Base-by-base conservation (phyloP, 1,284 basidiomycete genomes). In the Wallemia mellicola region DNA sequence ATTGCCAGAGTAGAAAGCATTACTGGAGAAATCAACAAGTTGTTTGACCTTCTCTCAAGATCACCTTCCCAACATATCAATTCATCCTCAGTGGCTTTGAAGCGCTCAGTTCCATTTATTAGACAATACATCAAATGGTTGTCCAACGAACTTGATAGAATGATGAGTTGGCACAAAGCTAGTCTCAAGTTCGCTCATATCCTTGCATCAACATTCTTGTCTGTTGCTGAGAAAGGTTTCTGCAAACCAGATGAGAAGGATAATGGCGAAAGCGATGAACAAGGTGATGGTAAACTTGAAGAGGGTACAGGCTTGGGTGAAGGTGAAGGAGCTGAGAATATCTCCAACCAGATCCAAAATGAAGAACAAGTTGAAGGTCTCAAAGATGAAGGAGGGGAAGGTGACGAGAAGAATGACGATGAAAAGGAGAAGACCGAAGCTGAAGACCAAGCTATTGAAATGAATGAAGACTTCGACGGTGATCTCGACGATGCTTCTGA, bases 321-420 rank as follows among this genome's bases (percentile, higher is more conserved):
- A 63, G 91, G 91, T 1, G 73, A 77, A 1, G 89, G 91, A 1
- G 73, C 74, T 22, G 79, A 95, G 69, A 83, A 94, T 66, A 82
- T 89, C 60, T 88, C 84, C 72, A 82, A 86, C 64, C 83, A 94
- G 66, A 88, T 95, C 60, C 81, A 87, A 66, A 87, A 96, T 62
- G 91, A 98, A 68, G 84, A 85, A 66, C 88, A 94, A 67, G 85
- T 98, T 28, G 94, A 99, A 68, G 94, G 94, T 1, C 73, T 98
- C 24, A 78, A 82, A 67, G 83, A 79, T 32, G 79, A 83, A 57
- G 75, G 80, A n/a, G 73, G 74, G 24, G 76, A 79, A 60, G 69
- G 72, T 24, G 68, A 72, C 27, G 68, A 76, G 3, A 73, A 77
- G 32, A 71, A 76, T 62, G 69, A 74, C 54, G 71, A 75, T 17